phyloP scores from a whole-genome alignment of 2,329 filamentous ascomycete genomes.

The Fusarium euwallaceae region DNA sequence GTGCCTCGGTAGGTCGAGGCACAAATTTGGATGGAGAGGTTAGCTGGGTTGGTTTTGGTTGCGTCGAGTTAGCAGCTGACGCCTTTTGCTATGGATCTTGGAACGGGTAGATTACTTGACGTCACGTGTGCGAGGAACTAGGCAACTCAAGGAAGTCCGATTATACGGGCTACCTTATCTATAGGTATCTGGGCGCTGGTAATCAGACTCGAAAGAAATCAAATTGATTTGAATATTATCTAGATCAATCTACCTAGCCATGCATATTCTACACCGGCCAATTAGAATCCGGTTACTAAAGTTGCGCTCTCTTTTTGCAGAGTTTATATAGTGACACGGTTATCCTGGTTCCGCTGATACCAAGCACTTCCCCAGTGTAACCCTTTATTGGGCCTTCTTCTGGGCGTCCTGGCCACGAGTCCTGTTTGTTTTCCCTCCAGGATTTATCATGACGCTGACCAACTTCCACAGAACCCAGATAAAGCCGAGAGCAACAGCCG shows the following conservation, averaged over 20 bases:
- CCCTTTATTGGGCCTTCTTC: constrained; percentile 44
- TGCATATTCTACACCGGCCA: neutral
- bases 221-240: neutral
- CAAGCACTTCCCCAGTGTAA: neutral
- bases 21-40: neutral
- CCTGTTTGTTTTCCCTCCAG: neutral
- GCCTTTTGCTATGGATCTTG: neutral
- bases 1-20: constrained; percentile 9
- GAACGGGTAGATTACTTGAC: constrained; percentile 28
- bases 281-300: neutral
- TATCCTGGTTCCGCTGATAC: neutral
- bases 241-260: neutral
- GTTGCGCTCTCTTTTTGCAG: neutral
- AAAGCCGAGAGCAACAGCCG: constrained; percentile 73
- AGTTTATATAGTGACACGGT: neutral
- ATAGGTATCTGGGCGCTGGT: neutral
- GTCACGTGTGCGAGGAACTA: constrained; percentile 41
- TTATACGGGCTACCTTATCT: neutral
- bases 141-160: constrained; percentile 3
- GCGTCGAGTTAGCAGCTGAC: constrained; percentile 5
- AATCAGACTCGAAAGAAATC: neutral
- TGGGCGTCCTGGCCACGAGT: neutral
- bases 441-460: constrained; percentile 24
- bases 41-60: constrained; percentile 4
- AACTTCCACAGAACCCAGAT: constrained; percentile 77